These are phyloP conservation scores for Paecilomyces sp. DNA, from an alignment of 2,329 filamentous ascomycete genomes.

Conservation along the genomic window DNA sequence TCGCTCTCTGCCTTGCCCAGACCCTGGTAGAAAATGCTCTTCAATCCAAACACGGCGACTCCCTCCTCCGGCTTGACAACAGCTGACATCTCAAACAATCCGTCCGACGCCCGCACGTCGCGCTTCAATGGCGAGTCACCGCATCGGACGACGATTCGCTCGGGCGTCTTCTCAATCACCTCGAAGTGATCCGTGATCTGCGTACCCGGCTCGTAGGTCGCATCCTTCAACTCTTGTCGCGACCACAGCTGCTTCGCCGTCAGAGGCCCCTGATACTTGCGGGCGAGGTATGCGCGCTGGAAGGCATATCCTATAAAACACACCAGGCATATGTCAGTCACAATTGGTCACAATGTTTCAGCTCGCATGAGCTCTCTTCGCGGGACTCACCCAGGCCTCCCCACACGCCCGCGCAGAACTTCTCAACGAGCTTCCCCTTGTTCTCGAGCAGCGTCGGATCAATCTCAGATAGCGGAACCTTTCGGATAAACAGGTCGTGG, in stretches of 20 bases:
- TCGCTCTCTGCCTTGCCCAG: constrained; percentile 33
- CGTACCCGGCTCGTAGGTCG: constrained; percentile 42
- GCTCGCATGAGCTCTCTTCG: neutral
- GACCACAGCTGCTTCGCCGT: constrained; percentile 59
- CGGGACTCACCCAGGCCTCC: constrained; percentile 53
- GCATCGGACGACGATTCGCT: constrained; percentile 56
- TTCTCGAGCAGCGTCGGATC: constrained; percentile 58
- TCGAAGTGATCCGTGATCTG: constrained; percentile 65
- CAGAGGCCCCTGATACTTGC: constrained; percentile 51
- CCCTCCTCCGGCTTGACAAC: constrained; percentile 52
- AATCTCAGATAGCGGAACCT: constrained; percentile 56
- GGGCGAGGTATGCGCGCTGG: constrained; percentile 52
- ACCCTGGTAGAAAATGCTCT: constrained; percentile 57
- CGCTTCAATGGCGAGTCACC: constrained; percentile 57
- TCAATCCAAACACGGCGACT: constrained; percentile 58
- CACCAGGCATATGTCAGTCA: neutral
- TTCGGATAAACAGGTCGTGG: constrained; percentile 58
- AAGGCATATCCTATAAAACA: constrained; percentile 33
- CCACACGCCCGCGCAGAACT: constrained; percentile 63
- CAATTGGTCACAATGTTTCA: neutral
- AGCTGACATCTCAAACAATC: constrained; percentile 59
- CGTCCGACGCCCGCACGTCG: constrained; percentile 53
- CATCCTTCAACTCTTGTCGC: too few species aligned
- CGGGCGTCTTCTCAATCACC: constrained; percentile 57
- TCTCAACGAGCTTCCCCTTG: constrained; percentile 54